phyloP scores from a whole-genome alignment of 352 stramenopile species.

The Vaucheria bursata region DNA sequence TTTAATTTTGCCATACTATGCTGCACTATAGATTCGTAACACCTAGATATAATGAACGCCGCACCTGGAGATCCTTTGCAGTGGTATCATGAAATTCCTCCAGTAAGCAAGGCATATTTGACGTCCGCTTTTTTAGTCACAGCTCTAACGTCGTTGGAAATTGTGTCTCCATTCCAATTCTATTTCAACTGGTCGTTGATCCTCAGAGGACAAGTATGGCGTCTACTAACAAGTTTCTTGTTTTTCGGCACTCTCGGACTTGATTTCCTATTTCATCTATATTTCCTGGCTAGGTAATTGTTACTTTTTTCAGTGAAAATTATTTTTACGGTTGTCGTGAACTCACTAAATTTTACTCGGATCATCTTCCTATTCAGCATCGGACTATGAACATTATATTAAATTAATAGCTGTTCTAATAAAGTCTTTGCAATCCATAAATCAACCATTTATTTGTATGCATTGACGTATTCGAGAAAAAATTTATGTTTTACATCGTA shows the following conservation, averaged over 20 bases:
- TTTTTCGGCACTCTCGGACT: conserved; percentile 98
- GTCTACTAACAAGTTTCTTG: conserved; percentile 93
- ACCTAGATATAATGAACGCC: conserved; percentile 1
- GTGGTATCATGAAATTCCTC: conserved; percentile 97
- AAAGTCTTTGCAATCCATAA: too few relatives aligned
- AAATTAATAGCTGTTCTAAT: too few relatives aligned
- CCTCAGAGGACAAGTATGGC: conserved; percentile 93
- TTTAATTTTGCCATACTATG: too few relatives aligned
- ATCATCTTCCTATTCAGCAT: too few relatives aligned
- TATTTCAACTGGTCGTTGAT: conserved; percentile 90
- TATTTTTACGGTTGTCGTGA: too few relatives aligned
- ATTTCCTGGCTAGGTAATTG: conserved; percentile 77
- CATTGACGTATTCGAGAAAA: too few relatives aligned
- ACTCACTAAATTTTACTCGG: too few relatives aligned
- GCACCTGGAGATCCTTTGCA: conserved; percentile 42
- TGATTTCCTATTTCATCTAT: conserved; percentile 99
- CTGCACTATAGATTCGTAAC: too few relatives aligned
- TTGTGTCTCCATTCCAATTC: conserved; percentile 91
- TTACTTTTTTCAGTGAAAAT: not conserved
- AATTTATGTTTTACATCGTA: too few relatives aligned
- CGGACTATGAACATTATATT: too few relatives aligned
- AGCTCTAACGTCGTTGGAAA: conserved; percentile 81
- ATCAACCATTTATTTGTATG: too few relatives aligned
- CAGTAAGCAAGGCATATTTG: conserved; percentile 94
- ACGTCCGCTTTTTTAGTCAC: conserved; percentile 94